phyloP scores from a whole-genome alignment of 2,329 filamentous ascomycete species.

The Cercospora brassicicola region DNA sequence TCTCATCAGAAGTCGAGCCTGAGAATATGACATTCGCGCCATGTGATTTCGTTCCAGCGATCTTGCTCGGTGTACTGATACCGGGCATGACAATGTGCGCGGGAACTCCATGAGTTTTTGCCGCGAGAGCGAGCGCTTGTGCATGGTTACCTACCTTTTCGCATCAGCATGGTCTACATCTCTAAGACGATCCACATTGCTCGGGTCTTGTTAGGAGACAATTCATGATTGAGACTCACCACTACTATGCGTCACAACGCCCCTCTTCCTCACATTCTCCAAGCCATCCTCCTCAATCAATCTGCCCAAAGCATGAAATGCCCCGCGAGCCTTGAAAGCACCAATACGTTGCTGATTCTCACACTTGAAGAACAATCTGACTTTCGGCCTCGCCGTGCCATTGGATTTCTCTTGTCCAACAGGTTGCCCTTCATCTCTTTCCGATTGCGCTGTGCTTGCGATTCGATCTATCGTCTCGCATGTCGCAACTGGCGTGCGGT shows the following conservation, averaged over 20 bases:
- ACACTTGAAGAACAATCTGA: conserved; percentile 89
- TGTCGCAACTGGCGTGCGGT: conserved; percentile 80
- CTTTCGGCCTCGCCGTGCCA: conserved; percentile 58
- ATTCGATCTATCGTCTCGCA: conserved; percentile 71
- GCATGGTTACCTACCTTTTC: conserved; percentile 79
- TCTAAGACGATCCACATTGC: not conserved
- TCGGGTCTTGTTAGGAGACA: no score
- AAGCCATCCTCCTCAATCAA: conserved; percentile 64
- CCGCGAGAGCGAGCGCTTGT: conserved; percentile 85
- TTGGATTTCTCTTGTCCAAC: conserved; percentile 6
- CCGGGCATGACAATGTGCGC: conserved; percentile 89
- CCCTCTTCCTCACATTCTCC: conserved; percentile 59
- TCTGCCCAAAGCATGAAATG: conserved; percentile 78
- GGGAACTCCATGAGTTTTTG: conserved; percentile 68
- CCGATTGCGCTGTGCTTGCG: conserved; percentile 68
- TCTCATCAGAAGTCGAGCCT: conserved; percentile 75
- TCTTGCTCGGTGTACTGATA: conserved; percentile 83
- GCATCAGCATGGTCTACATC: not conserved
- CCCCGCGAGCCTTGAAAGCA: conserved; percentile 88
- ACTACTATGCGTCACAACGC: conserved; percentile 87
- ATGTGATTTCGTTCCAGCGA: conserved; percentile 76
- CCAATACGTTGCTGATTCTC: conserved; percentile 90
- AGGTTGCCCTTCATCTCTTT: conserved; percentile 25
- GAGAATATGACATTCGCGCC: conserved; percentile 78
- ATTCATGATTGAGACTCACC: conserved; percentile 52